These are phyloP conservation scores for Pueraria montana DNA, from an alignment of 306 rosid species.

Conservation along the genomic window DNA sequence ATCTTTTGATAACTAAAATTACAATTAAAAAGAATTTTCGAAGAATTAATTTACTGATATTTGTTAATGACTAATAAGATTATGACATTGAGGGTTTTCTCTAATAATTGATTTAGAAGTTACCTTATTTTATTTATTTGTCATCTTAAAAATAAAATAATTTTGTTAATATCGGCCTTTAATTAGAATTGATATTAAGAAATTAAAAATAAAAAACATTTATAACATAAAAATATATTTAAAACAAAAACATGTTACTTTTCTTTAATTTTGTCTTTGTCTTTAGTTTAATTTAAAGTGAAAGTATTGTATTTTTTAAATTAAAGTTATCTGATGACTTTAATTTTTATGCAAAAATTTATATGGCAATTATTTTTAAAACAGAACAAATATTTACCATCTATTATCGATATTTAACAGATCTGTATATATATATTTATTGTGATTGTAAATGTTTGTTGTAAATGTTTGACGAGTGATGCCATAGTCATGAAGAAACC, in stretches of 20 bases:
- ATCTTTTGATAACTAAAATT: not conserved
- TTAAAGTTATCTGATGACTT: not conserved
- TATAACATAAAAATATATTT: not conserved
- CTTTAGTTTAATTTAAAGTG: not conserved
- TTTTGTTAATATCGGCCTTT: not conserved
- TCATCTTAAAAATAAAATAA: not conserved
- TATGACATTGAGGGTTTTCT: not conserved
- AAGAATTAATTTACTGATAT: not conserved
- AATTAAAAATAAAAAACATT: not conserved
- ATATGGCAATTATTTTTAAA: not conserved
- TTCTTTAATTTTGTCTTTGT: not conserved
- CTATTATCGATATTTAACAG: not conserved
- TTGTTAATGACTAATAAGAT: not conserved
- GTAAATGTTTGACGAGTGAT: not conserved
- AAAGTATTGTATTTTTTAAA: not conserved
- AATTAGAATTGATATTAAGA: no score
- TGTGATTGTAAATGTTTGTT: not conserved
- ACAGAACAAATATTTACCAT: not conserved
- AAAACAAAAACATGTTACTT: not conserved
- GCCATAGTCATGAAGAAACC: not conserved
- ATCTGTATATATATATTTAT: not conserved
- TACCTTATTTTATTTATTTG: not conserved
- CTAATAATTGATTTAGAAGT: not conserved
- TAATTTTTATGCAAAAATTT: not conserved
- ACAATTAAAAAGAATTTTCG: not conserved